Conservation (phyloP, 2,329 filamentous ascomycete species). For the Biscogniauxia marginata region DNA sequence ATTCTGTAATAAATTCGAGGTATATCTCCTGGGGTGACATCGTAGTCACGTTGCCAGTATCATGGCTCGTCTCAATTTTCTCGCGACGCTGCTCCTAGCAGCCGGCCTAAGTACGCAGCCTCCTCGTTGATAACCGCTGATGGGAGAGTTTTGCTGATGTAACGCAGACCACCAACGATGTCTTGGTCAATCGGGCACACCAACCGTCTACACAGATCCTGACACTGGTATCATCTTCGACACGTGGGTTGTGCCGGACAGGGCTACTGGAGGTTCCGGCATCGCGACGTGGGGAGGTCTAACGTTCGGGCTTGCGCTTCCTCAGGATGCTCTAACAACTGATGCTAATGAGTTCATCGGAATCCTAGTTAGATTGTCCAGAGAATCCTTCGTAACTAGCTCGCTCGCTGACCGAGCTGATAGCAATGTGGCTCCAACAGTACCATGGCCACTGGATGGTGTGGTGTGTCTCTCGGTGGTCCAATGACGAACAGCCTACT, state of each 20-base stretch:
- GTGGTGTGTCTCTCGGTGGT: constrained; percentile 55
- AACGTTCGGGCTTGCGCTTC: constrained; percentile 55
- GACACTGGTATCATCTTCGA: constrained; percentile 54
- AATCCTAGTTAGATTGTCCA: constrained; percentile 44
- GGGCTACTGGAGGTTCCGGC: constrained; percentile 22
- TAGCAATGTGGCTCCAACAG: constrained; percentile 47
- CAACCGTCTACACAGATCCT: constrained; percentile 42
- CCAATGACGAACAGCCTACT: constrained; percentile 59
- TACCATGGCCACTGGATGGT: constrained; percentile 52
- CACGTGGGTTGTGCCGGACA: constrained; percentile 43
- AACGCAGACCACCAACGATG: constrained; percentile 25
- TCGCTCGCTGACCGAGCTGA: constrained; percentile 6
- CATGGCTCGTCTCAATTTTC: constrained; percentile 24
- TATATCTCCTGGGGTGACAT: not conserved
- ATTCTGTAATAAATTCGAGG: not conserved
- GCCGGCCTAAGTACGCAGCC: constrained; percentile 20
- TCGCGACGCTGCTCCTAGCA: constrained; percentile 25
- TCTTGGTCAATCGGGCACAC: constrained; percentile 21
- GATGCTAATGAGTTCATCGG: constrained; percentile 59
- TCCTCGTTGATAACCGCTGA: not conserved
- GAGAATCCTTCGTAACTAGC: not conserved
- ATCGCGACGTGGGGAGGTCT: constrained; percentile 43
- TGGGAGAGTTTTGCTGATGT: constrained; percentile 14
- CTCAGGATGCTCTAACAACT: constrained; percentile 44
- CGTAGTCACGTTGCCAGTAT: constrained; percentile 2